Percentiles rank a stretch among this genome's conserved stretches.
These are phyloP conservation scores for Exsudoporus frostii DNA, from an alignment of 768 basidiomycete genomes.

Conservation along the genomic window DNA sequence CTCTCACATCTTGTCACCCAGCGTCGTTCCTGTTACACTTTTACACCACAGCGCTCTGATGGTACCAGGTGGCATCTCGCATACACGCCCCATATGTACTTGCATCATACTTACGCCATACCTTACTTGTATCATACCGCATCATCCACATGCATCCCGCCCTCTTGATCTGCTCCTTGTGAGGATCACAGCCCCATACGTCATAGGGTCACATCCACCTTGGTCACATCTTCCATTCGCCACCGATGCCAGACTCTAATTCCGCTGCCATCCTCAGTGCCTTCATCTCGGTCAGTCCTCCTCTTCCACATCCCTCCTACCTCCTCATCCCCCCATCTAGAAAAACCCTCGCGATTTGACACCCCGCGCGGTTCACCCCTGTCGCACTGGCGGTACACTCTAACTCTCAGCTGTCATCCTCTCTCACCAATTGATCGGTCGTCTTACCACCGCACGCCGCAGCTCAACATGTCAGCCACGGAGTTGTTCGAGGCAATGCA, in stretches of 20 bases:
- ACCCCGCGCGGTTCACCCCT: conserved; percentile 54
- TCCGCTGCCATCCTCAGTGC: conserved; percentile 32
- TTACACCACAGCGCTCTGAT: conserved; percentile 7
- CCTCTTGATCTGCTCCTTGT: not conserved
- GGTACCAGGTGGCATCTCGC: conserved; percentile 4
- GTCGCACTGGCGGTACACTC: conserved; percentile 53
- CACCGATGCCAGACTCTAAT: conserved; percentile 15
- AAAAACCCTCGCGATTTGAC: conserved; percentile 49
- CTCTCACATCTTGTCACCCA: conserved; percentile 19
- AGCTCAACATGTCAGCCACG: conserved; percentile 65
- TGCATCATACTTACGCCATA: conserved; percentile 26
- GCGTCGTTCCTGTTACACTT: conserved; percentile 6
- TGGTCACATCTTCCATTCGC: conserved; percentile 21
- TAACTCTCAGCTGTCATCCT: conserved; percentile 41
- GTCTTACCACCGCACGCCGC: conserved; percentile 16
- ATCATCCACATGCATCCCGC: conserved; percentile 12
- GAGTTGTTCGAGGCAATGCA: conserved; percentile 71
- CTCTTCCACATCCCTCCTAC: not conserved
- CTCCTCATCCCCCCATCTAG: conserved; percentile 3
- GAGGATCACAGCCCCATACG: conserved; percentile 22
- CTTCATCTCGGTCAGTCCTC: conserved; percentile 41
- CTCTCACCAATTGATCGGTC: conserved; percentile 4
- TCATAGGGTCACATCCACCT: conserved; percentile 14
- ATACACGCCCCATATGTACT: conserved; percentile 25
- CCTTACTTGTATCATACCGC: conserved; percentile 25